Evolutionary conservation across 495 filamentous ascomycete genomes (phyloP), one percentile per base, ranked within the genome.

Genomic region (Lentithecium fluviatile): DNA sequence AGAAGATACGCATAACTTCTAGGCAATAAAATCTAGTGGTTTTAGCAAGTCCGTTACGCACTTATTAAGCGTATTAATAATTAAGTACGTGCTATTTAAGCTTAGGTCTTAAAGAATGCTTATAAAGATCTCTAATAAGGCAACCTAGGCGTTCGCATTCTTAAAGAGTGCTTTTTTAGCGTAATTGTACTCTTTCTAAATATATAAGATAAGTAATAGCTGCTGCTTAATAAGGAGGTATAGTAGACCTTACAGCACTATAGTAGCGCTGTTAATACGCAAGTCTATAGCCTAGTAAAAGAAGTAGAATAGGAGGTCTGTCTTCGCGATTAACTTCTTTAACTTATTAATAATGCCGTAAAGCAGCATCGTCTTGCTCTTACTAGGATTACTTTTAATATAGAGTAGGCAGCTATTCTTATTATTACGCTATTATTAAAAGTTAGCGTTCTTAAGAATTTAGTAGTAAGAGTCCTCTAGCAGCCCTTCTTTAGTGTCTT

Each of bases 381-480:
- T 32, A 32, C 29, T 10, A 10, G 29, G 29, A 32, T 32, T 10
- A 10, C 29, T 10, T 4, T 48, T 79, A 23, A 80, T 72, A 77
- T 76, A 80, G 24, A 80, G 74, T 23, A 78, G 58, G 17, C 57
- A 67, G 46, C 50, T 70, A 7, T 74, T 45, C 8, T 54, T 4
- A 36, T 68, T 58, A 49, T 74, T 38, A 8, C 47, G 64, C 74
- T 74, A 79, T 65, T 62, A 24, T 52, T 55, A 42, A 58, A 78
- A 81, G 21, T 70, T 65, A 0, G 49, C 2, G 42, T 79, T 59
- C 11, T 73, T 54, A 15, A 81, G 67, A 43, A 81, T 66, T 78
- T 77, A 83, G 52, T 26, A 23, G 57, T 75, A 80, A 8, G 71
- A 71, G 48, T 77, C 79, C 32, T 64, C 34, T 0, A 81, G 54